Percentiles rank a stretch among this genome's conserved stretches.
Evolutionary conservation across 208 protist species (phyloP).

Genomic region (Leishmania aethiopica): DNA sequence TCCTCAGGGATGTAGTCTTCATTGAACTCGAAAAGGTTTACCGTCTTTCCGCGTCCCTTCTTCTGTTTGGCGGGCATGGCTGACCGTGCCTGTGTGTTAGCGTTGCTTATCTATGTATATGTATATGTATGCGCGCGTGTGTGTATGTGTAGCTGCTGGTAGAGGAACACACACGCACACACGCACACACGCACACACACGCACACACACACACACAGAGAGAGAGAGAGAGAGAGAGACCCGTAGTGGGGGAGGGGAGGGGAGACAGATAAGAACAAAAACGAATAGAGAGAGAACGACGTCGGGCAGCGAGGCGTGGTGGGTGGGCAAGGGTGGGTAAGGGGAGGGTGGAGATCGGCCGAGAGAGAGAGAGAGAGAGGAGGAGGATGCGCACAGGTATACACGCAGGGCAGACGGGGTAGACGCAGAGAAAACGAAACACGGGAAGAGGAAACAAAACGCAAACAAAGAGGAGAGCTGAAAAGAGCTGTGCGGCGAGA

Average conservation of each 20-base stretch:
- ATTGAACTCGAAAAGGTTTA: conserved; percentile 83
- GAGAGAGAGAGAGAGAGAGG: background rate
- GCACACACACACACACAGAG: background rate
- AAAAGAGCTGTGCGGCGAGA: conserved; percentile 4
- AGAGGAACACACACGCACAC: too few relatives aligned
- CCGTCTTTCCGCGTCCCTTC: conserved; percentile 76
- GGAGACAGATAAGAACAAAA: background rate
- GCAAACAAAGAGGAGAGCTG: background rate
- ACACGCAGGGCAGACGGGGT: background rate
- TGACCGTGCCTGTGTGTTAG: background rate
- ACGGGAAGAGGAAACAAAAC: background rate
- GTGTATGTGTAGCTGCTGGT: too few relatives aligned
- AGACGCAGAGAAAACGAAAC: background rate
- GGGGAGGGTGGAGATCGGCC: background rate
- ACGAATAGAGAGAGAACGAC: background rate
- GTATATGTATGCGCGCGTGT: background rate
- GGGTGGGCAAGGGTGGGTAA: background rate
- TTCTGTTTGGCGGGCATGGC: conserved; percentile 76
- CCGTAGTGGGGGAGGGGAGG: background rate
- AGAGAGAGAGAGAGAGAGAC: background rate
- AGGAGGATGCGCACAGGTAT: background rate
- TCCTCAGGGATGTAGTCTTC: conserved; percentile 79
- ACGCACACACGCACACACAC: background rate
- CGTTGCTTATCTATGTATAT: conserved; percentile 4
- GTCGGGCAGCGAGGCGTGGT: background rate